phyloP scores from a whole-genome alignment of 2,329 filamentous ascomycete species.

The Aureobasidium namibiae region DNA sequence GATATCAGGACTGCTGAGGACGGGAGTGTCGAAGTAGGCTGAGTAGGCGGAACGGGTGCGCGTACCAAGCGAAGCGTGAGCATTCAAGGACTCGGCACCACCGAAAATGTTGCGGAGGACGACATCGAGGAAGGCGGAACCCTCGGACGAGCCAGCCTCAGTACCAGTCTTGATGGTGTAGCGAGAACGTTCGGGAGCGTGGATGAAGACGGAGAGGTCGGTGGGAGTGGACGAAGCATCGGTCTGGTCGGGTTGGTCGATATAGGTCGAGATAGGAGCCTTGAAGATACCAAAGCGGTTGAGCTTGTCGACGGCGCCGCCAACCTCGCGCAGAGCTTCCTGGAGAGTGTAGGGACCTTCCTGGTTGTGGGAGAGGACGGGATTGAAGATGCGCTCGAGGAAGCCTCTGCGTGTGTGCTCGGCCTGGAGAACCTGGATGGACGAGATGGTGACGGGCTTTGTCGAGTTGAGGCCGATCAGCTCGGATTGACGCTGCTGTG shows the following conservation, averaged over 20 bases:
- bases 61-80: conserved; percentile 83
- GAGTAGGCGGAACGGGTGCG: conserved; percentile 88
- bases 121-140: conserved; percentile 82
- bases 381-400: conserved; percentile 71
- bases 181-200: conserved; percentile 68
- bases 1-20: conserved; percentile 76
- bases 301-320: conserved; percentile 63
- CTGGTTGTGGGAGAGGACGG: conserved; percentile 62
- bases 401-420: conserved; percentile 76
- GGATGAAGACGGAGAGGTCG: conserved; percentile 74
- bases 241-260: conserved; percentile 65
- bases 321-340: conserved; percentile 67
- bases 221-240: conserved; percentile 63
- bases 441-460: conserved; percentile 79
- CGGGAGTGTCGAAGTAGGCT: conserved; percentile 71
- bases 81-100: conserved; percentile 78
- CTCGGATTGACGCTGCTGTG: conserved; percentile 56
- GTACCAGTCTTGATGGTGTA: conserved; percentile 90
- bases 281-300: conserved; percentile 82
- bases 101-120: conserved; percentile 89
- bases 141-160: conserved; percentile 87
- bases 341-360: conserved; percentile 66
- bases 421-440: conserved; percentile 75
- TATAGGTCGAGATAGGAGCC: conserved; percentile 69
- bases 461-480: conserved; percentile 74